Evolutionary conservation across 2,329 filamentous ascomycete genomes (phyloP), one percentile per base, ranked within the genome.

Genomic region (Nemania bipapillata): DNA sequence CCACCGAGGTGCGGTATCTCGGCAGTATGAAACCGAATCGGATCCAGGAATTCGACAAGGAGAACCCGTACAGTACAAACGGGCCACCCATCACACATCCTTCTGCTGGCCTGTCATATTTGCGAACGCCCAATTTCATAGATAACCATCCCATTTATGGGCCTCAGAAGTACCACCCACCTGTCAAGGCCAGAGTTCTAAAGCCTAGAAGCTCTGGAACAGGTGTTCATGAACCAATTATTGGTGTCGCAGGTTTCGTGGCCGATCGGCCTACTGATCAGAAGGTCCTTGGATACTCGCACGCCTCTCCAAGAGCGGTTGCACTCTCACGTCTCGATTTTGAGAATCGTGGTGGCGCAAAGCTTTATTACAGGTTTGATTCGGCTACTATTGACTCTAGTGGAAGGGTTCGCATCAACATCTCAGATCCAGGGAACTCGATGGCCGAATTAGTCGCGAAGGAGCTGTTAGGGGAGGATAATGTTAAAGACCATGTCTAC

Each of bases 131-230:
- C 42, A 81, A 84, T 45, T 87, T 82, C 77, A 78, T 87, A 73
- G 84, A 87, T 66, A 90, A 90, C 77, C 87, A 90, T 76, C 85
- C 88, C 1, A 73, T 88, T 24, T 89, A 89, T 73, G 88, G 88
- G 1, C 88, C 88, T 9, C 88, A 89, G 75, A 80, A 77, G 61
- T 71, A 81, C 28, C 84, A 84, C 69, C 74, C 83, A 4, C 84
- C 86, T 4, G 80, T 85, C n/a, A 75, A 83, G 73, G 82, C 84
- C 17, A 83, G 88, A 70, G 79, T 90, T 20, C 70, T 90, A 17
- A 78, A 77, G 47, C 86, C 87, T 6, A 80, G 81, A 56, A 73
- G 65, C 30, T 7, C 52, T 8, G 8, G 11, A 17, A 66, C 72
- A 22, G 76, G 77, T 11, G 65, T 68, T 9, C 70, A 74, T 8